Evolutionary conservation across 1,139 yeast species (phyloP), one percentile per base, ranked within the genome.

Genomic region (Blastobotrys niveus): DNA sequence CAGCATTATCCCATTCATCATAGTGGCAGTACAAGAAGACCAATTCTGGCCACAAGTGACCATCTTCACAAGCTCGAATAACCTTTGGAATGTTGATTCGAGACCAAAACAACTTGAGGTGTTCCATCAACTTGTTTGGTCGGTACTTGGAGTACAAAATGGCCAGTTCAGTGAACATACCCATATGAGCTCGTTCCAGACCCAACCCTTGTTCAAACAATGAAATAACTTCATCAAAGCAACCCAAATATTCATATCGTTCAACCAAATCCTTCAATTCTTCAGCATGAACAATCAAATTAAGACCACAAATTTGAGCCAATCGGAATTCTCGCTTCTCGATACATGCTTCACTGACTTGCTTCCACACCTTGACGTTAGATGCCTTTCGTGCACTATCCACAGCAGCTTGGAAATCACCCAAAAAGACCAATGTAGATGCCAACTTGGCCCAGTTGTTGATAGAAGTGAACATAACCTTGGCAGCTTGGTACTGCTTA

Each of bases 1-100:
- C 91, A 51, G 98, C 98, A 65, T 91, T 91, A 68, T 93, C 99
- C 95, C 96, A 93, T 71, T 93, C 98, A 65, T 91, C 98, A 64
- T 91, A 91, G 66, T 91, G 99, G 62, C 96, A 89, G 71, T 91
- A 89, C 64, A 91, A 74, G 79, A 93, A 91, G 48, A 91, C 88
- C 60, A 91, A 74, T 71, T 93, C 98, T 22, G 95, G 94, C 88
- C 96, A 93, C 61, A 91, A 73, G 61, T 93, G 98, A 25, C 95
- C 95, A 48, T 73, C 79, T 66, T 91, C 97, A 62, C 94, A 85
- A 21, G 96, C 96, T 56, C 86, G 79, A 57, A 91, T 84, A 40
- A 87, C 97, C 73, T 91, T 93, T 58, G 99, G 97, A 70, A 93
- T 91, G 66, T 91, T 91, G 63, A 91, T 80, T 71, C 99, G 84